phyloP scores from a whole-genome alignment of 1,139 yeast genomes.

The Blastobotrys capitulatus region DNA sequence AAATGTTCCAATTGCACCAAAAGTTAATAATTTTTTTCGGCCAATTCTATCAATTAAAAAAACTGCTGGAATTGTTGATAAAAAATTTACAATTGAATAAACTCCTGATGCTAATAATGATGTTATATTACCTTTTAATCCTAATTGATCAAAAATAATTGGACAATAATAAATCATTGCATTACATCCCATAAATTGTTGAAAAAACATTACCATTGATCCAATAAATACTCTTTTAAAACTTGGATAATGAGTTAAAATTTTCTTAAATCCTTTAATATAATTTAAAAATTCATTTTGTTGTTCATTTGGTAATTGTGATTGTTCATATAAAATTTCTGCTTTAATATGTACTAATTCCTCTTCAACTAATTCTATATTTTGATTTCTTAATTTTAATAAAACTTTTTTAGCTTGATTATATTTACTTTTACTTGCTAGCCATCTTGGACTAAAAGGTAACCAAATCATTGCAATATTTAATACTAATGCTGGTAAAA shows the following conservation, averaged over 20 bases:
- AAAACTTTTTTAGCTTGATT: constrained; percentile 55
- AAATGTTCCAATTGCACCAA: constrained; percentile 46
- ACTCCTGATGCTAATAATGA: constrained; percentile 40
- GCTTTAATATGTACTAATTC: constrained; percentile 41
- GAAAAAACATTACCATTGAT: constrained; percentile 49
- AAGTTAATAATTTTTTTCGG: constrained; percentile 46
- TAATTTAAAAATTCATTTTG: constrained; percentile 36
- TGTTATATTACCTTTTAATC: constrained; percentile 45
- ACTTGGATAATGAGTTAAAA: constrained; percentile 27
- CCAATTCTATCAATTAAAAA: constrained; percentile 49
- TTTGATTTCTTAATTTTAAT: constrained; percentile 31
- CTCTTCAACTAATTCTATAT: constrained; percentile 31
- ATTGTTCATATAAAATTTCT: constrained; percentile 38
- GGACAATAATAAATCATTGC: constrained; percentile 66
- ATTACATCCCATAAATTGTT: constrained; percentile 69
- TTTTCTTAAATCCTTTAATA: constrained; percentile 16
- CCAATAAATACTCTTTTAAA: constrained; percentile 44
- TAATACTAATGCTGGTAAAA: constrained; percentile 53
- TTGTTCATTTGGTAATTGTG: constrained; percentile 34
- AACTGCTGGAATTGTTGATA: constrained; percentile 38
- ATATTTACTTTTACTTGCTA: constrained; percentile 57
- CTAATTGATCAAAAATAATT: constrained; percentile 44
- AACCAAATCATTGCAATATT: constrained; percentile 46
- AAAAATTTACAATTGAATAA: constrained; percentile 29
- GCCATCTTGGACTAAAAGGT: constrained; percentile 76